These are phyloP conservation scores for Nakazawaea ernobii DNA, from an alignment of 805 yeast genomes.

Conservation along the genomic window DNA sequence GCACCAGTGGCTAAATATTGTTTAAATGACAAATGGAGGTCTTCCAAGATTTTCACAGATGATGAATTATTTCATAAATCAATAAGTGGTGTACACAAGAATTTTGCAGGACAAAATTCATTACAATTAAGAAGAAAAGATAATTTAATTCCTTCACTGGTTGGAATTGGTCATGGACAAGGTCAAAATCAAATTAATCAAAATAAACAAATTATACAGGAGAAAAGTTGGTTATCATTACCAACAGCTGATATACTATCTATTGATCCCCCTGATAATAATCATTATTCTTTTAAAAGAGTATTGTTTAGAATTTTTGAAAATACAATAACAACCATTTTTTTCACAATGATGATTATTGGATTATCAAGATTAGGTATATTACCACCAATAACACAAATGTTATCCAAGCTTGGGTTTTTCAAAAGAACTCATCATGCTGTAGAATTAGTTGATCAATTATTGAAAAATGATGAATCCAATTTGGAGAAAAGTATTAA, in stretches of 20 bases:
- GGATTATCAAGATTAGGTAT: conserved; percentile 31
- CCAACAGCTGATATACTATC: conserved; percentile 11
- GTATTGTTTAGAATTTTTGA: conserved; percentile 34
- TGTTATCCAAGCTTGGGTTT: conserved; percentile 24
- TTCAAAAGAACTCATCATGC: conserved; percentile 27
- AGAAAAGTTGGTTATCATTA: conserved; percentile 9
- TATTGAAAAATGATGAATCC: conserved; percentile 20
- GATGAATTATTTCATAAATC: conserved; percentile 35
- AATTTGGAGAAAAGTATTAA: conserved; percentile 21
- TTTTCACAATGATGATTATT: conserved; percentile 30
- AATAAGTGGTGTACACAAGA: conserved; percentile 46
- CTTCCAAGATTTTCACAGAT: conserved; percentile 28
- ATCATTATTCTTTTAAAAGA: conserved; percentile 5
- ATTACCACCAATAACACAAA: conserved; percentile 27
- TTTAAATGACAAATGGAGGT: conserved; percentile 36
- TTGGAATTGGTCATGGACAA: neutral
- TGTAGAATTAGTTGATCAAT: conserved; percentile 26
- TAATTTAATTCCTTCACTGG: conserved; percentile 4
- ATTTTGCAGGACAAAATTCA: conserved; percentile 5
- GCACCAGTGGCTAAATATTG: conserved; percentile 73
- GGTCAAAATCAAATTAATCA: neutral
- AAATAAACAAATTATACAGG: neutral
- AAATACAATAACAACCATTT: conserved; percentile 40
- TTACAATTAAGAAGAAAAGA: neutral
- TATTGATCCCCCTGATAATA: conserved; percentile 14